Conservation (phyloP, 768 basidiomycete genomes). For the Leucosporidium scottii region DNA sequence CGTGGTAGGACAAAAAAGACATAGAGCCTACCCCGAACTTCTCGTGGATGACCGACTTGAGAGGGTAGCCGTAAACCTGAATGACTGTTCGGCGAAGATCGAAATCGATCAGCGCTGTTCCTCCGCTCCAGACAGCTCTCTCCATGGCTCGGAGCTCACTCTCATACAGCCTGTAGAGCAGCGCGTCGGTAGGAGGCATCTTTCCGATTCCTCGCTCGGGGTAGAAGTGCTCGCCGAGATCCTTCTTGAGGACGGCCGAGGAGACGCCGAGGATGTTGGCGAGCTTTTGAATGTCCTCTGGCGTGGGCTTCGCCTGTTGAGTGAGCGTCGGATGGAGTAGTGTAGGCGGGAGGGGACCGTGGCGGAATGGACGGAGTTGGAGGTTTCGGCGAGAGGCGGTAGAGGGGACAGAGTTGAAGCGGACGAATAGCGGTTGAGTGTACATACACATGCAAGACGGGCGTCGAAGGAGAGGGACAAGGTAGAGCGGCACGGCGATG, state of each 20-base stretch:
- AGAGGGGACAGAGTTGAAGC: too few relatives aligned
- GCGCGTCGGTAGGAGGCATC: slow-evolving; percentile 66
- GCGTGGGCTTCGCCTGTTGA: background rate
- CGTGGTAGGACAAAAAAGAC: background rate
- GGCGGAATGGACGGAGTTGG: too few relatives aligned
- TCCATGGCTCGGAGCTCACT: background rate
- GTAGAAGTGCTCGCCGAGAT: slow-evolving; percentile 59
- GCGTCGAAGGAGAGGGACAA: too few relatives aligned
- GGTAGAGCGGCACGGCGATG: too few relatives aligned
- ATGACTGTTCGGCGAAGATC: background rate
- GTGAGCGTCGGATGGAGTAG: too few relatives aligned
- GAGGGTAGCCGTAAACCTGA: slow-evolving; percentile 10
- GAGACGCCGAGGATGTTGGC: background rate
- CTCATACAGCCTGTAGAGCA: slow-evolving; percentile 76
- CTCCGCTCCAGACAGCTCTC: background rate
- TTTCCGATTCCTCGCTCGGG: slow-evolving; percentile 55
- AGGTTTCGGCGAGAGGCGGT: too few relatives aligned
- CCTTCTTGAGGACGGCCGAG: slow-evolving; percentile 41
- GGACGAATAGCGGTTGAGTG: too few relatives aligned
- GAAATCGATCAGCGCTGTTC: too few relatives aligned
- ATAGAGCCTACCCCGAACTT: slow-evolving; percentile 21
- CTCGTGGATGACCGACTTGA: slow-evolving; percentile 15
- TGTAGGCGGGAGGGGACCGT: too few relatives aligned
- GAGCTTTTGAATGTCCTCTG: slow-evolving; percentile 1
- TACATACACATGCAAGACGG: too few relatives aligned